Base-by-base conservation (phyloP, 2,329 filamentous ascomycete species). In the Monosporascus ibericus region DNA sequence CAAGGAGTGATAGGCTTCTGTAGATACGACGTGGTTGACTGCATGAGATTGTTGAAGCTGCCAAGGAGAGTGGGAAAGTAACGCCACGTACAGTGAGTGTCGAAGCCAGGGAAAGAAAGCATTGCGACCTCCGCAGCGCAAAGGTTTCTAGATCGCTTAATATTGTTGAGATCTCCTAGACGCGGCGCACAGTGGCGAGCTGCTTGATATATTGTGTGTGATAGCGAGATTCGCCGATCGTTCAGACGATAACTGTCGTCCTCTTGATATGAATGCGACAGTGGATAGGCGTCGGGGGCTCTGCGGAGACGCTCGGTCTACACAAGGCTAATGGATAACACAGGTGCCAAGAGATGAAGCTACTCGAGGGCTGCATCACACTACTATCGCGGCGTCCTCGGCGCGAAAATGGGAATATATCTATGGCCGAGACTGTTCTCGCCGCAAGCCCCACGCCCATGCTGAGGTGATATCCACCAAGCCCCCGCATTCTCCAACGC, bases 401-500 rank as follows among this genome's bases (percentile, higher is more conserved):
- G 42, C 22, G 17, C 40, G 40, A 25, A 25, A 5, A 27, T 15
- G 48, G 48, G 24, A 8, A 8, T 24, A 44, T 37, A 30, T 50
- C 40, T 50, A 50, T 17, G 50, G 14, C 42, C 48, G 47, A 38
- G 38, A 38, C 5, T 27, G 42, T 25, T 39, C 25, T 27, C 51
- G 22, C 37, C 55, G 24, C 22, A 24, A 34, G 52, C 44, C 44
- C 48, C 51, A 44, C 17, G 38, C 47, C 49, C 51, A 54, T 54
- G 54, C 52, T 56, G 52, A 51, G 54, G 52, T 56, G 15, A 40
- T 30, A 52, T 44, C 51, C 51, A 50, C 18, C n/a, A 14, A 15
- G 50, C 51, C 58, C 58, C 58, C 56, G 54, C 54, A 58, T 56
- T 53, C 54, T 48, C 56, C 55, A 55, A 52, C 42, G 46, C 30